Conservation (phyloP, 2,329 filamentous ascomycete species). For the Amauroascus verrucosus region DNA sequence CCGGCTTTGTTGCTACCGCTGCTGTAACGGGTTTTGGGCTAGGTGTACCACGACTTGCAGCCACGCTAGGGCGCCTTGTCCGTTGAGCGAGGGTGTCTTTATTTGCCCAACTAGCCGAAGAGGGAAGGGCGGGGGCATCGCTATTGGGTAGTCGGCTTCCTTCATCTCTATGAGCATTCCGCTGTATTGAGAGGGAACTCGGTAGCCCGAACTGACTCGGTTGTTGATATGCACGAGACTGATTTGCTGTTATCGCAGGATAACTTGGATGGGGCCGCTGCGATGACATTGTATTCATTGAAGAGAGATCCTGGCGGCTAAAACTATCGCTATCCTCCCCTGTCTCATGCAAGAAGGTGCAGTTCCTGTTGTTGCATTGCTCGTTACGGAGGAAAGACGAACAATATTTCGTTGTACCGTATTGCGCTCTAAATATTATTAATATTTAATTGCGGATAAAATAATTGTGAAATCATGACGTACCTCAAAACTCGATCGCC, state of each 20-base stretch:
- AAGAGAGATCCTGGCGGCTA: slow-evolving; percentile 84
- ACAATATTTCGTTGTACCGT: slow-evolving; percentile 95
- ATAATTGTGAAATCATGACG: slow-evolving; percentile 36
- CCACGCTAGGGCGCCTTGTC: slow-evolving; percentile 60
- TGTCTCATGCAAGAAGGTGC: slow-evolving; percentile 95
- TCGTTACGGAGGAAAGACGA: slow-evolving; percentile 93
- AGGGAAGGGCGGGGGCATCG: slow-evolving; percentile 86
- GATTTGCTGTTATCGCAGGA: slow-evolving; percentile 22
- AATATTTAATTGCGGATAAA: not conserved
- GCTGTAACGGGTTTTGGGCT: slow-evolving; percentile 58
- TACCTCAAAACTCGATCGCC: slow-evolving; percentile 75
- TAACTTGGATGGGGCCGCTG: slow-evolving; percentile 47
- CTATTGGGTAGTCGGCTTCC: slow-evolving; percentile 45
- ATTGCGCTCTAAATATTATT: slow-evolving; percentile 46
- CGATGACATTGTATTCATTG: slow-evolving; percentile 80
- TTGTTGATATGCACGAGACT: slow-evolving; percentile 34
- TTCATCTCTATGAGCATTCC: slow-evolving; percentile 65
- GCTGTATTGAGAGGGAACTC: slow-evolving; percentile 52
- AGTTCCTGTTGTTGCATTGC: slow-evolving; percentile 86
- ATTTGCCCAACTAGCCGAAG: slow-evolving; percentile 85
- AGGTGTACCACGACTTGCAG: slow-evolving; percentile 68
- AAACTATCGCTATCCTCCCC: slow-evolving; percentile 98
- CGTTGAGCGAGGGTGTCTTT: slow-evolving; percentile 55
- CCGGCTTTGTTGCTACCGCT: slow-evolving; percentile 30
- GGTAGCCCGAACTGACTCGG: slow-evolving; percentile 43